Evolutionary conservation across 2,329 filamentous ascomycete species (phyloP), one percentile per base, ranked within the genome.

Genomic region (Ascochyta viciae-villosae): DNA sequence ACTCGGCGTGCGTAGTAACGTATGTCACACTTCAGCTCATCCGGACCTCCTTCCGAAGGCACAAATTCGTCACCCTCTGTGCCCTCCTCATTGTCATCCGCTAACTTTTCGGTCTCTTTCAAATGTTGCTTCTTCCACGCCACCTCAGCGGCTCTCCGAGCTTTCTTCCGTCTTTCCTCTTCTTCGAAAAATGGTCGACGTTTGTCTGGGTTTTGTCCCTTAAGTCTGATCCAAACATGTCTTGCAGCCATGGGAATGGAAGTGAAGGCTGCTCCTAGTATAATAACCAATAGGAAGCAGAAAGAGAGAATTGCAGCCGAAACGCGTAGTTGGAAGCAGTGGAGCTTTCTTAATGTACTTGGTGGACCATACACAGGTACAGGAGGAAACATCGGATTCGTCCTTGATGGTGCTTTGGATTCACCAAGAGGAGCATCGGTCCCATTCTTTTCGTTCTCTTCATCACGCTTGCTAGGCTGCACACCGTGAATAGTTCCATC

Each of bases 1-100:
- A 96, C 92, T 12, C 93, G 83, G 19, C 91, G 84, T 1, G 94
- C 93, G 71, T 98, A 97, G 72, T 97, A 95, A 3, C 84, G 83
- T 19, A 93, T 85, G 66, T 97, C 90, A 67, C 90, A 91, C 7
- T 90, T 77, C 7, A 97, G 78, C 3, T 85, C 88, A 73, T 97
- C 94, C 6, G 83, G 85, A 0, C 92, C 92, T 15, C 92, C 92
- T 76, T 95, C 92, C 2, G 89, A 86, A 0, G 91, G 90, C 1
- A 86, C 76, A 63, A 85, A 96, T n/a, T 86, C 84, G 8, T 85
- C 81, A 10, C 77, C 76, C 64, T 67, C 68, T 33, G 52, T 58
- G 2, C 61, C 55, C 44, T 70, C 62, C 22, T 85, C 83, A 27
- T 72, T 76, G 8, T 64, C 62, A 22, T 70, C 61, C 1, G 61